A percentile compares a stretch with the other conserved stretches of the same genome.
Conservation (phyloP, 345 rosid species). For the Ailanthus altissimus region DNA sequence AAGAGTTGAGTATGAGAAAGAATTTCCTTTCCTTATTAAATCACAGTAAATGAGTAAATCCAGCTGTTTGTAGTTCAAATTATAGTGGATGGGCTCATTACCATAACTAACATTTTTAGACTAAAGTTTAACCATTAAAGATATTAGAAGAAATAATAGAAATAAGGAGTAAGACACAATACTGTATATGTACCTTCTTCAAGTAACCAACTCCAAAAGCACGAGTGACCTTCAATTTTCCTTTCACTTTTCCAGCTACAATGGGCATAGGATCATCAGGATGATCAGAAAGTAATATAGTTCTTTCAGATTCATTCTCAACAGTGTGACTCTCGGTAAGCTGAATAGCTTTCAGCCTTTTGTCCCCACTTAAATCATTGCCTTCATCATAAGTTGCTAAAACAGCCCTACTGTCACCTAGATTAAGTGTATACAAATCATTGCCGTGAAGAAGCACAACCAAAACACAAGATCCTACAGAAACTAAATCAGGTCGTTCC, state of each 20-base stretch:
- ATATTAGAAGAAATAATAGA: not conserved
- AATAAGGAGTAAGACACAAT: not conserved
- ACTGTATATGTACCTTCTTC: constrained; percentile 60
- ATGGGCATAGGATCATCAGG: constrained; percentile 76
- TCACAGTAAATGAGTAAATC: not conserved
- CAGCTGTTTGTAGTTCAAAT: not conserved
- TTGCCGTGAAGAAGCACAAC: constrained; percentile 79
- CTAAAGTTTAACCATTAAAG: not conserved
- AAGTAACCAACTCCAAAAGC: constrained; percentile 96
- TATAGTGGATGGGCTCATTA: not conserved
- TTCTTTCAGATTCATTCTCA: constrained; percentile 76
- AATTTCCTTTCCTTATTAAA: not conserved
- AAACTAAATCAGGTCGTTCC: constrained; percentile 93
- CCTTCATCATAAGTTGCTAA: constrained; percentile 62
- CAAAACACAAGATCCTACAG: constrained; percentile 91
- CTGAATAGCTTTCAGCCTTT: constrained; percentile 72
- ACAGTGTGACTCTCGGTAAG: constrained; percentile 85
- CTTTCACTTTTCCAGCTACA: constrained; percentile 80
- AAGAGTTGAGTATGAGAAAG: not conserved
- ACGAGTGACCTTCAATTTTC: constrained; percentile 92
- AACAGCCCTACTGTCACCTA: constrained; percentile 96
- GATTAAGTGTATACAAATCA: constrained; percentile 70
- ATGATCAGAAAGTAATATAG: constrained; percentile 64
- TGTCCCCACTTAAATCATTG: constrained; percentile 27
- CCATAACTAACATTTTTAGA: not conserved